Evolutionary conservation across 371 early-diverging fungal genomes (phyloP).

Genomic region (Ecytonucleospora hepatopenaei): DNA sequence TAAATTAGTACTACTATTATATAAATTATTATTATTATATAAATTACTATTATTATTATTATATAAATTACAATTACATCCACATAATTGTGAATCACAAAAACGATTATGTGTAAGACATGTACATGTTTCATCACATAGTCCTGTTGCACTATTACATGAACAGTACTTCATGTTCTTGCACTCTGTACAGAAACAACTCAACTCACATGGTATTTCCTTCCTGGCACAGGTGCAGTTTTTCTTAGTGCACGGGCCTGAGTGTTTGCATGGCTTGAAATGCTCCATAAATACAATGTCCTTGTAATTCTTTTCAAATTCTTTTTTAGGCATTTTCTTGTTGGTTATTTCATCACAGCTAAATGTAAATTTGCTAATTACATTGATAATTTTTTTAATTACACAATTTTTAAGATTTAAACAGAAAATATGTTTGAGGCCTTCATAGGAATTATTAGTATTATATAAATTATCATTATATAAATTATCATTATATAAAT

Average conservation of each 20-base stretch:
- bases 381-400: background rate
- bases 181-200: slow-evolving; percentile 36
- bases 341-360: background rate
- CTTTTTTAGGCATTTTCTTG: background rate
- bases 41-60: too few species aligned
- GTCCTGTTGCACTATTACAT: background rate
- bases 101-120: background rate
- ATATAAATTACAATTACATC: background rate
- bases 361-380: background rate
- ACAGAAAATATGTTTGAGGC: background rate
- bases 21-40: background rate
- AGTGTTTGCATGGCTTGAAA: slow-evolving; percentile 32
- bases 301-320: background rate
- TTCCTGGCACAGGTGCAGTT: slow-evolving; percentile 31
- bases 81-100: background rate
- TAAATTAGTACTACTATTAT: background rate
- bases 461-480: too few species aligned
- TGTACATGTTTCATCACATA: background rate
- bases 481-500: too few species aligned
- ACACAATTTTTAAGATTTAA: slow-evolving; percentile 1
- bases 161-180: slow-evolving; percentile 18
- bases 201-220: slow-evolving; percentile 29
- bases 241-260: slow-evolving; percentile 22
- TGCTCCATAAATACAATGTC: background rate
- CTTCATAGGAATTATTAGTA: background rate